These are phyloP conservation scores for Brettanomyces bruxellensis DNA, from an alignment of 805 yeast genomes.

Conservation along the genomic window DNA sequence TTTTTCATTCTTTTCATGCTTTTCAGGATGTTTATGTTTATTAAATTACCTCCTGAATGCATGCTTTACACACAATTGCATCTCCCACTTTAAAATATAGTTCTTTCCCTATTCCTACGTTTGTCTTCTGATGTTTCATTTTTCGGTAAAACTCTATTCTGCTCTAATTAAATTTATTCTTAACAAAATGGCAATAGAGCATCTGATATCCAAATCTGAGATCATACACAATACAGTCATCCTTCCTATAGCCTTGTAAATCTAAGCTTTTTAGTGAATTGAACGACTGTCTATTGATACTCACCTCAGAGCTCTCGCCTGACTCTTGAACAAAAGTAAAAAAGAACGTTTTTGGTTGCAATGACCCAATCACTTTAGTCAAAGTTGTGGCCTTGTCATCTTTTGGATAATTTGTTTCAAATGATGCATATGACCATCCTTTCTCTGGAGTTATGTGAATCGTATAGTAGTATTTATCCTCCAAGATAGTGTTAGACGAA, in stretches of 20 bases:
- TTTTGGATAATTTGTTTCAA: conserved; percentile 74
- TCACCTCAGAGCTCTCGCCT: not conserved
- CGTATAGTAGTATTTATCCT: conserved; percentile 57
- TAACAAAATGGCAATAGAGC: conserved; percentile 44
- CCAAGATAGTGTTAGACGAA: conserved; percentile 69
- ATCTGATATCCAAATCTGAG: conserved; percentile 60
- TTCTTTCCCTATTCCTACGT: too few relatives aligned
- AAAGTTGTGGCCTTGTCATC: conserved; percentile 48
- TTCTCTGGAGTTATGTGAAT: conserved; percentile 90
- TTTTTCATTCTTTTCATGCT: too few relatives aligned
- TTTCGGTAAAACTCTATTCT: too few relatives aligned
- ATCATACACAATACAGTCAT: conserved; percentile 67
- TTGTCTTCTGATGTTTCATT: too few relatives aligned
- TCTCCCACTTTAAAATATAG: too few relatives aligned
- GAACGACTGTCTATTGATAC: conserved; percentile 9
- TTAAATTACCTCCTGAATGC: too few relatives aligned
- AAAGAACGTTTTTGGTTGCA: conserved; percentile 64
- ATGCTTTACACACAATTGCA: too few relatives aligned
- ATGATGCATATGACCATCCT: conserved; percentile 94
- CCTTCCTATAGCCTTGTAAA: conserved; percentile 44
- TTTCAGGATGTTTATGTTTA: too few relatives aligned
- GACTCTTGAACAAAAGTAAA: conserved; percentile 18
- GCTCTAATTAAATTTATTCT: too few relatives aligned
- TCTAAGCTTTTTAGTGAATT: conserved; percentile 23
- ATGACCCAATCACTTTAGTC: conserved; percentile 48